A percentile compares a stretch with the other conserved stretches of the same genome.
These are phyloP conservation scores for Stephania yunnanensis DNA, from an alignment of 164 flowering plant species.

Conservation along the genomic window DNA sequence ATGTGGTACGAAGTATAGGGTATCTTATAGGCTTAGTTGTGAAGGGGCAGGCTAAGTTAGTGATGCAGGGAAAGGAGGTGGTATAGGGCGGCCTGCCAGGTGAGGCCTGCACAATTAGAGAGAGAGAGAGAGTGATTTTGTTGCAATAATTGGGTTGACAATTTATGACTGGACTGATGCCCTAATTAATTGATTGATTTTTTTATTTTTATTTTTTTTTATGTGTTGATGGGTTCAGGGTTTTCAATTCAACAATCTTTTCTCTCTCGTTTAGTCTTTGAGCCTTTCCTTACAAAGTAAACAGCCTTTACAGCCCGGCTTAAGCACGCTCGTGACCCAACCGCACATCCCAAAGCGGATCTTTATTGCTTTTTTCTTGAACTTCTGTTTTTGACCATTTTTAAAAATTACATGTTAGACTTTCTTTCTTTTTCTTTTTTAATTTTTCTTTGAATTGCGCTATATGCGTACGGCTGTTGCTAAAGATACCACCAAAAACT, in stretches of 20 bases:
- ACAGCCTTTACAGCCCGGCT: background rate
- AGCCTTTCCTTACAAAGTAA: background rate
- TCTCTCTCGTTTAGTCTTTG: slow-evolving; percentile 2
- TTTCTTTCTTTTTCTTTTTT: too few relatives aligned
- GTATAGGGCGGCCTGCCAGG: slow-evolving; percentile 2
- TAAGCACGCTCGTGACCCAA: background rate
- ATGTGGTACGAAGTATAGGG: background rate
- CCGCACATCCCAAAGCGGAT: background rate
- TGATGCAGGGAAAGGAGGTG: background rate
- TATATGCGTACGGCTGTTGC: too few relatives aligned
- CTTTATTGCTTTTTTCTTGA: background rate
- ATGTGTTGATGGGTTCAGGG: background rate
- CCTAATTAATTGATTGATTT: background rate
- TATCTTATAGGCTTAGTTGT: background rate
- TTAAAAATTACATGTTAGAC: too few relatives aligned
- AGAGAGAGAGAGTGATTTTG: background rate
- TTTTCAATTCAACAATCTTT: background rate
- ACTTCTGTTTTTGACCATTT: too few relatives aligned
- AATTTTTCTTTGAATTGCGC: too few relatives aligned
- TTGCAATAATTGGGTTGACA: slow-evolving; percentile 2
- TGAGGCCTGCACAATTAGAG: background rate
- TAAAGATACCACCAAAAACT: too few relatives aligned
- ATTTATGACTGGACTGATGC: background rate
- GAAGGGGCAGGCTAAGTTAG: background rate
- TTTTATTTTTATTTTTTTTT: background rate